Base-by-base conservation (phyloP, 352 stramenopile genomes). In the Pythium vanterpoolii region DNA sequence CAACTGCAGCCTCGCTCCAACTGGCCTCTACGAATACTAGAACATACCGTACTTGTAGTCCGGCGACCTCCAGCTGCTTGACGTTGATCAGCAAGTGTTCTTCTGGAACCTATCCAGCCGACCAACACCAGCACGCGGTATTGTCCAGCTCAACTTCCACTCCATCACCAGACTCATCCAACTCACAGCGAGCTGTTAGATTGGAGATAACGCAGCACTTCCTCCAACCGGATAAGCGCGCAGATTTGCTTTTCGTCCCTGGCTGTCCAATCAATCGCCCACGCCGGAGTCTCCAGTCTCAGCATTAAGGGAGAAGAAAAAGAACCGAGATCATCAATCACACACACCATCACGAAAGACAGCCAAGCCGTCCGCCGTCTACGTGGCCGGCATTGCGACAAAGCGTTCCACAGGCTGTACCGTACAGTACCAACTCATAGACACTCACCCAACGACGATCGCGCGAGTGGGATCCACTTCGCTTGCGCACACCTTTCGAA, bases 391-490 rank as follows among this genome's bases (percentile, higher is more conserved):
- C 40, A 46, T 27, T 46, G 40, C 44, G 34, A 42, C 9, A 42
- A 42, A 34, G 14, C 26, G 39, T 5, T 45, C 39, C 39, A 47
- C 0, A 2, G 7, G 8, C 33, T 55, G 11, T n/a, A 34, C 30
- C 31, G 19, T 55, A 53, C 27, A 27, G 46, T 34, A 52, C 40
- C 50, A 13, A 28, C 33, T 9, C 26, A 24, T 24, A 14, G 9
- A 13, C 24, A 53, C 21, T 36, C 46, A 21, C 10, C n/a, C 11
- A 9, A 14, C 31, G 10, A 55, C 48, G 40, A 43, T 47, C 27
- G 28, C n/a, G n/a, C n/a, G 19, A 48, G 38, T 44, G 39, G 33
- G 47, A 62, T 42, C 28, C 57, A 64, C 57, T 64, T 64, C 57
- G 28, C 40, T 51, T 47, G 48, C 57, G 57, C 58, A 57, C 47